A percentile compares a stretch with the other conserved stretches of the same genome.
phyloP scores from a whole-genome alignment of 768 basidiomycete genomes.

The Gloeopeniophorella convolvens region DNA sequence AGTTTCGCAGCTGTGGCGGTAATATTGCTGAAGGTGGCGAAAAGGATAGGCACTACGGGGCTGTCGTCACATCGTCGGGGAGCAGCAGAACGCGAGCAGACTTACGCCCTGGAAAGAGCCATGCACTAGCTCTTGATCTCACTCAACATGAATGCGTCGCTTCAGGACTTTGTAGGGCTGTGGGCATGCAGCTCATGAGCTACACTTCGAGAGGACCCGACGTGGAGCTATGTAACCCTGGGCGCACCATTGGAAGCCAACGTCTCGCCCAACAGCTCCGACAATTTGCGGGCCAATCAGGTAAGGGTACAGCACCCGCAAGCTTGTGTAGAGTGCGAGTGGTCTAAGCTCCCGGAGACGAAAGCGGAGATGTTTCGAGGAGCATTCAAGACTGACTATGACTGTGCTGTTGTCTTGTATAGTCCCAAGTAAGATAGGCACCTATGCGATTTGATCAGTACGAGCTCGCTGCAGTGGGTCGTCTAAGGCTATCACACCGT shows the following conservation, averaged over 20 bases:
- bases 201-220: neutral
- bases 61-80: neutral
- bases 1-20: constrained; percentile 24
- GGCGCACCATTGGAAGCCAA: constrained; percentile 3
- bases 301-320: neutral
- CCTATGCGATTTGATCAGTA: neutral
- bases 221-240: neutral
- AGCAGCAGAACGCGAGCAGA: neutral
- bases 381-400: neutral
- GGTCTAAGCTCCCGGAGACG: neutral
- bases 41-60: constrained; percentile 21
- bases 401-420: constrained; percentile 4
- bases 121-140: constrained; percentile 3
- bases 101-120: neutral
- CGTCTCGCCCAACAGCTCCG: neutral
- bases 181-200: neutral
- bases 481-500: constrained; percentile 3
- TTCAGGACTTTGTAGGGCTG: constrained; percentile 13
- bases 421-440: constrained; percentile 11
- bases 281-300: constrained; percentile 4
- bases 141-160: constrained; percentile 1
- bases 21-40: constrained; percentile 25
- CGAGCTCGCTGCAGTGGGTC: constrained; percentile 11
- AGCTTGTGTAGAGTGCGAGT: neutral
- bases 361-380: neutral